A percentile compares a stretch with the other conserved stretches of the same genome.
Evolutionary conservation across 2,329 filamentous ascomycete genomes (phyloP).

Genomic region (Diaporthe sp.): DNA sequence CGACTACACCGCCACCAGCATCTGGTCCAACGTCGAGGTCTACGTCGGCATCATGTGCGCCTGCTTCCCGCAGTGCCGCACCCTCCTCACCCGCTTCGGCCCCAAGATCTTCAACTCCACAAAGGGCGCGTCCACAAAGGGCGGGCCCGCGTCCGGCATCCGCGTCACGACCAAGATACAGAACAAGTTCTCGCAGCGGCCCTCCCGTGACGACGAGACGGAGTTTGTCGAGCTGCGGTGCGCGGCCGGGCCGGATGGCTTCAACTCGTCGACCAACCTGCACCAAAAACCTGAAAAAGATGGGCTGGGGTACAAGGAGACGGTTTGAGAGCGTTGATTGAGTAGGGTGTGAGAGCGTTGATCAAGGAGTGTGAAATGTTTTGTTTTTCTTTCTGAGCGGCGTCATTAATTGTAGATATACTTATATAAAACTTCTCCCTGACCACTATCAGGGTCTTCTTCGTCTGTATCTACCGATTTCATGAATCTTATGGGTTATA

Average conservation of each 20-base stretch:
- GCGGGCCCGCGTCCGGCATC: slow-evolving; percentile 4
- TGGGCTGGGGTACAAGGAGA: slow-evolving; percentile 1
- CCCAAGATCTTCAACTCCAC: slow-evolving; percentile 6
- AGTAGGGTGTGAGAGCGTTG: not conserved
- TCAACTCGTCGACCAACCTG: slow-evolving; percentile 12
- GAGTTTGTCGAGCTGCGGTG: slow-evolving; percentile 17
- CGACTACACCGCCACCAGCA: slow-evolving; percentile 27
- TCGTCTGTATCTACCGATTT: not conserved
- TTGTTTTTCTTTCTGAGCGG: not conserved
- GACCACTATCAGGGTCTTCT: not conserved
- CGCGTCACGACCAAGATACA: slow-evolving; percentile 22
- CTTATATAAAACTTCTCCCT: not conserved
- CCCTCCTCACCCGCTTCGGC: slow-evolving; percentile 20
- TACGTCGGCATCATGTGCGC: slow-evolving; percentile 31
- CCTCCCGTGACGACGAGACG: slow-evolving; percentile 3
- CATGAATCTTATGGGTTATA: not conserved
- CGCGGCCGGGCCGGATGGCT: slow-evolving; percentile 6
- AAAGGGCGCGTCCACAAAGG: not conserved
- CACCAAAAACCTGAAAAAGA: not conserved
- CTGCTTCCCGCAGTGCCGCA: slow-evolving; percentile 28
- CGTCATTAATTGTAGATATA: not conserved
- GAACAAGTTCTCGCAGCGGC: slow-evolving; percentile 1
- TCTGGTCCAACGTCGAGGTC: slow-evolving; percentile 27
- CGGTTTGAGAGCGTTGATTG: slow-evolving; percentile 8
- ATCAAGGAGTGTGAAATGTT: not conserved